Conservation (phyloP, 805 yeast species). For the Saturnispora hagleri region DNA sequence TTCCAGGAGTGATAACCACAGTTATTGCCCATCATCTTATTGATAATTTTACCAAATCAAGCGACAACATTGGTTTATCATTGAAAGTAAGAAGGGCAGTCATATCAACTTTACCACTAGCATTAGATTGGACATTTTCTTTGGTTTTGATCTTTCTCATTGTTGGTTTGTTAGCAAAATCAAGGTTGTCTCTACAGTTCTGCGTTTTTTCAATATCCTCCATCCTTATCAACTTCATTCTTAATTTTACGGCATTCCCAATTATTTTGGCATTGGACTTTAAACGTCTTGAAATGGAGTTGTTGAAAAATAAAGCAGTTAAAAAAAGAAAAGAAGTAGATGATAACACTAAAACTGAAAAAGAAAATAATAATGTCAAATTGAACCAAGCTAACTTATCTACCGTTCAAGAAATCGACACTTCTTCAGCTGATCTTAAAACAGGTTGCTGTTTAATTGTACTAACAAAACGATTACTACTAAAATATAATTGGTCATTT, state of each 20-base stretch:
- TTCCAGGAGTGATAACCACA: background rate
- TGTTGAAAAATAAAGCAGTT: background rate
- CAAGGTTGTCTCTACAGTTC: slow-evolving; percentile 22
- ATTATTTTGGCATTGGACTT: slow-evolving; percentile 62
- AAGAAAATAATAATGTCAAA: background rate
- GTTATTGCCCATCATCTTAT: slow-evolving; percentile 21
- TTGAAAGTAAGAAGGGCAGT: slow-evolving; percentile 5
- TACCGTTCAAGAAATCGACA: background rate
- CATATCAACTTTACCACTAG: slow-evolving; percentile 3
- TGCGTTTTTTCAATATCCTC: slow-evolving; percentile 40
- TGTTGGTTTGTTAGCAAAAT: background rate
- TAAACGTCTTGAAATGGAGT: slow-evolving; percentile 44
- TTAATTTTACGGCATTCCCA: slow-evolving; percentile 56
- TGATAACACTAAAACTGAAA: background rate
- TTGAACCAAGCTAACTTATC: background rate
- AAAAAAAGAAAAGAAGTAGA: slow-evolving; percentile 29
- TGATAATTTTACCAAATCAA: slow-evolving; percentile 13
- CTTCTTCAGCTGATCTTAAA: background rate
- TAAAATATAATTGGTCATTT: slow-evolving; percentile 31
- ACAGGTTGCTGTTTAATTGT: slow-evolving; percentile 12
- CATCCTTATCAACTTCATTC: slow-evolving; percentile 46
- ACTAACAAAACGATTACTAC: slow-evolving; percentile 24
- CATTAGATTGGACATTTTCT: slow-evolving; percentile 3
- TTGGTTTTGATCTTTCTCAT: background rate
- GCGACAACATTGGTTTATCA: background rate